Base-by-base conservation (phyloP, 2,329 filamentous ascomycete genomes). In the Pseudogymnoascus sp. region DNA sequence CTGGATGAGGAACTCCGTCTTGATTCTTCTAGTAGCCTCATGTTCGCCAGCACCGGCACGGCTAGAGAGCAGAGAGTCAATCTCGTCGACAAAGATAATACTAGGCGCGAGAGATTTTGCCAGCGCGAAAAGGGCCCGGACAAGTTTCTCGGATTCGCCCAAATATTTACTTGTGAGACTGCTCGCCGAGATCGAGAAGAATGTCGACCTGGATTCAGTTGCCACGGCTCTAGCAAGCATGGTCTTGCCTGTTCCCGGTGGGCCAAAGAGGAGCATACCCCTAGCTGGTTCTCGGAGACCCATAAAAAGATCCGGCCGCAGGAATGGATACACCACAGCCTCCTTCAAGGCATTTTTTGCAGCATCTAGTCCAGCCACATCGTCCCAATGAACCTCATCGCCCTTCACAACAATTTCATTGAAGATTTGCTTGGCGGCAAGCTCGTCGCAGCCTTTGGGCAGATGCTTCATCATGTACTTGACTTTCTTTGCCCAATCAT, bases 81-180 rank as follows among this genome's bases (percentile, higher is more conserved):
- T 99, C 74, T 99, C 95, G 71, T 99, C 95, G 4, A 99, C 92
- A 69, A 99, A 99, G 64, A 99, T 97, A 73, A 99, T 97, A 66
- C 90, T 95, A 0, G 95, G 95, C 0, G 95, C 92, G 50, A 97
- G 82, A 37, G 86, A 82, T 74, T 96, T 96, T 4, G 95, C 93
- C n/a, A 97, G 79, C 0, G 86, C 85, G 73, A 99, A 99, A 0
- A 99, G 80, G 3, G 95, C 95, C 37, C 92, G 86, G 1, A 99
- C 95, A 3, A 99, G 84, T 76, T 99, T 99, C 76, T 99, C 95
- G 0, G 90, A 96, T 73, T 99, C 95, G 50, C 95, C 95, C 8
- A 97, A 83, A 75, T 93, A 99, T 76, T 99, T 99, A 72, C 90
- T 96, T 1, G 93, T 97, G 68, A 99, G 78, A 69, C 90, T 96